These are phyloP conservation scores for Dictyostelium discoideum DNA, from an alignment of 78 protist genomes.

Conservation along the genomic window dicty_2.7 NC_007089.4:3370001-3370500, in stretches of 20 bases:
- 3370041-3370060: not conserved
- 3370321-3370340: no score
- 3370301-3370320: no score
- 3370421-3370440: no score
- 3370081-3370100: not conserved
- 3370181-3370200: not conserved
- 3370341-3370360: no score
- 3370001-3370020: not conserved
- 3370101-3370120: not conserved
- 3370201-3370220: not conserved
- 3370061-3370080: not conserved
- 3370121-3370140: not conserved
- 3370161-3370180: not conserved
- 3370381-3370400: no score
- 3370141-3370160: not conserved
- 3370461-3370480: not conserved
- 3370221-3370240: no score
- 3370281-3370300: no score
- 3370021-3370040: not conserved
- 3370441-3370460: no score
- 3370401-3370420: no score
- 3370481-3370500: not conserved
- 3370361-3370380: no score
- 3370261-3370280: no score
- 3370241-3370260: no score